phyloP scores from a whole-genome alignment of 306 rosid species.

The Ormosia emarginata region DNA sequence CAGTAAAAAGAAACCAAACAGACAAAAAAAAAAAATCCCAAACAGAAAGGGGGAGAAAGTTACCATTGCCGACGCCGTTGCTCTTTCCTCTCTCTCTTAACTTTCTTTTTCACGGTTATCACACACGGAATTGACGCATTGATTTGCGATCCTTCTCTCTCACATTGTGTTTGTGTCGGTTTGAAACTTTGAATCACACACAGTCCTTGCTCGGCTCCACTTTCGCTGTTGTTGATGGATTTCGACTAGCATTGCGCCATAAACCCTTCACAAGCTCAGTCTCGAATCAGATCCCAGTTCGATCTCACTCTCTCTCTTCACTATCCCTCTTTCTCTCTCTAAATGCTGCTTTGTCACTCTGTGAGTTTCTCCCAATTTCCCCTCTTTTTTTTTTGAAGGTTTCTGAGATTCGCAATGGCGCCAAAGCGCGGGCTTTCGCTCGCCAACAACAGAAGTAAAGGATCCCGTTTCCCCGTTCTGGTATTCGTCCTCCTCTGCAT shows the following conservation, averaged over 20 bases:
- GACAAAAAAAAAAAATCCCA: neutral
- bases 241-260: constrained; percentile 14
- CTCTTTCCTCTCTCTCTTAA: neutral
- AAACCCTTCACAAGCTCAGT: constrained; percentile 12
- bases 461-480: constrained; percentile 51
- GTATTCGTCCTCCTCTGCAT: constrained; percentile 47
- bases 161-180: neutral
- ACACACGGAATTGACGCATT: constrained; percentile 30
- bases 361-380: neutral
- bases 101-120: neutral
- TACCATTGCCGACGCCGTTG: neutral
- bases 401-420: constrained; percentile 50
- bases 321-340: neutral
- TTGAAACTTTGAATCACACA: constrained; percentile 6
- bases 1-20: neutral
- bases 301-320: neutral
- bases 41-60: neutral
- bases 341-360: neutral
- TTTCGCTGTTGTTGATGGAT: constrained; percentile 14
- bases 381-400: constrained; percentile 4
- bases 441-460: constrained; percentile 44
- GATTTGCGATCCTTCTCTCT: neutral
- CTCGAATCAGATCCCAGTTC: neutral
- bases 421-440: constrained; percentile 45
- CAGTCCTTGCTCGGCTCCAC: neutral